Evolutionary conservation across 306 rosid genomes (phyloP), one percentile per base, ranked within the genome.

Genomic region (Rubus idaeus): DNA sequence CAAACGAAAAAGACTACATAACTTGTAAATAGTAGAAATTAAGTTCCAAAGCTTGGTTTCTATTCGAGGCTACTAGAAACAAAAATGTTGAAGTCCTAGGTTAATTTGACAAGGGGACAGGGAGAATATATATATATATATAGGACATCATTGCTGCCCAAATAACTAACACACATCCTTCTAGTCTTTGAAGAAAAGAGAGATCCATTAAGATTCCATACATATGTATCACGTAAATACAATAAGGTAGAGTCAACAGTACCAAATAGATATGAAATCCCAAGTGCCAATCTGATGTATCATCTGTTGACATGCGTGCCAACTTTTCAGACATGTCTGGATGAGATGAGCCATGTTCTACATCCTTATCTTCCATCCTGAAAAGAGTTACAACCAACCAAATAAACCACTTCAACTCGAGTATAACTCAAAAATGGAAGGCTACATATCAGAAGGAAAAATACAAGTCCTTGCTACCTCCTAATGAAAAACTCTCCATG

Each of bases 211-310:
- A 39, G 26, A 64, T 3, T 64, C 12, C 13, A 40, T 39, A 64
- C 26, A 17, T 16, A 39, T 35, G 41, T 37, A 12, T 40, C 47
- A 64, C 10, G 8, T 35, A 14, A 39, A 13, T 35, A 64, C 49
- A 56, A 39, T 21, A 20, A 8, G 5, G 13, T 41, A 30, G 6
- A 44, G 52, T 44, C 41, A 17, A 40, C 70, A 21, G 60, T 90
- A 95, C 99, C 97, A 89, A 83, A 76, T 80, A 90, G 53, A 92
- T 83, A 85, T 95, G 97, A 87, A 95, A 95, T 51, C 99, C 99
- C 85, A 85, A 78, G 90, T 95, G 99, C 99, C 99, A 95, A 86
- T 92, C 97, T 60, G 93, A 89, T 67, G 90, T 78, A 77, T 88
- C 94, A 23, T 87, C 87, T 4, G 89, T 87, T 68, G 99, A 90